Base-by-base conservation (phyloP, 2,329 filamentous ascomycete species). In the Fusarium chuoi region DNA sequence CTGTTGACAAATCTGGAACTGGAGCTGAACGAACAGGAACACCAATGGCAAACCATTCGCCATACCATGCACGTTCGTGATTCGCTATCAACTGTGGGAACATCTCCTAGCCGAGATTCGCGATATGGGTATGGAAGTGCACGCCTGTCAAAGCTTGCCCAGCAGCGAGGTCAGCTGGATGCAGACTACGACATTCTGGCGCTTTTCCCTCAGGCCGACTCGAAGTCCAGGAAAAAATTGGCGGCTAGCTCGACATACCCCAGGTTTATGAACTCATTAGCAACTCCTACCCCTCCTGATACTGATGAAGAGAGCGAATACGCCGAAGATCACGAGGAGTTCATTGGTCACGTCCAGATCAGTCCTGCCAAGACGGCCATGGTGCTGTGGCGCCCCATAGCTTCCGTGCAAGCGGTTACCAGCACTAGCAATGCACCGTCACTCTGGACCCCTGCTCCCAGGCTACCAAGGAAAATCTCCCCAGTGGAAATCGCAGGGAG, bases 21-120 rank as follows among this genome's bases (percentile, higher is more conserved):
- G 68, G 90, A 92, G 79, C 89, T 92, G 85, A 88, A 87, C 2
- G 79, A 85, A 71, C 88, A 92, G 77, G 89, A 90, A 77, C 84
- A 84, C 61, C 86, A 88, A 72, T 92, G 90, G 90, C 86, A 88
- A 63, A 82, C 86, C 56, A 85, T 91, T 81, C 88, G 89, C 64
- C 82, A 85, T 33, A 85, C 87, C 42, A 78, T 90, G 45, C 63
- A 74, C 41, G 82, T 83, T 59, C 85, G 85, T 64, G 85, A 87
- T 73, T 90, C 88, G 11, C 77, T 87, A 45, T 88, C 86, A 4
- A 87, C 85, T 13, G 77, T 87, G 81, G 82, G 70, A 48, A 78
- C 78, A 36, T 78, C 78, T 18, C 65, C 77, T 28, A 73, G 63
- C 48, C 63, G 70, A 56, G 71, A 76, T 56, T 78, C 78, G 35